A percentile compares a stretch with the other conserved stretches of the same genome.
Conservation (phyloP, 148 eudicot species). For the Camellia sinensis region DNA sequence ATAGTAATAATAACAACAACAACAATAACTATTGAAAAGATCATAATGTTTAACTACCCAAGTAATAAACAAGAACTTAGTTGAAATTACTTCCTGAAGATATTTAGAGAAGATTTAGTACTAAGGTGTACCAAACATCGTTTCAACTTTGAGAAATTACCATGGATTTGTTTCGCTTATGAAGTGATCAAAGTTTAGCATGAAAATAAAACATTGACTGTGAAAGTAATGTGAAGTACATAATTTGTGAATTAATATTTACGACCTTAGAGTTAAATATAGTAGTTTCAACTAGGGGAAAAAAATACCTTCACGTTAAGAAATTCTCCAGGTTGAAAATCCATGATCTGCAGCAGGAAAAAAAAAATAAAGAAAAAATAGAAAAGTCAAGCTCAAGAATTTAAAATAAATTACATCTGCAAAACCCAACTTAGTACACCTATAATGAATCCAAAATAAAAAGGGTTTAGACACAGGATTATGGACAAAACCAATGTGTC, state of each 20-base stretch:
- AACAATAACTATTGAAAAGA: background rate
- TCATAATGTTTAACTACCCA: background rate
- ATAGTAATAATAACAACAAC: background rate
- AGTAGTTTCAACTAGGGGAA: background rate
- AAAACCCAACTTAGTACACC: slow-evolving; percentile 12
- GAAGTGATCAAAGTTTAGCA: background rate
- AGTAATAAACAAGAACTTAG: background rate
- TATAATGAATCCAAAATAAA: background rate
- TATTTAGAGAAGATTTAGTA: background rate
- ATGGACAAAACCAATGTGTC: background rate
- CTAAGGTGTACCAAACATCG: background rate
- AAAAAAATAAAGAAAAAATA: background rate
- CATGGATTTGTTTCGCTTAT: background rate
- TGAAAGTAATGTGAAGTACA: background rate
- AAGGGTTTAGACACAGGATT: background rate
- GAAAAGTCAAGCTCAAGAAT: slow-evolving; percentile 2
- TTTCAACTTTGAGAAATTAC: background rate
- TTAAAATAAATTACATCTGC: background rate
- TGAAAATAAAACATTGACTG: background rate
- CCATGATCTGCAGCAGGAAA: slow-evolving; percentile 71
- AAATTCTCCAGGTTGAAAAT: slow-evolving; percentile 97
- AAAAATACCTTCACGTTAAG: slow-evolving; percentile 84
- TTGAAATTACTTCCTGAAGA: background rate
- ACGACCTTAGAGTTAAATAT: background rate
- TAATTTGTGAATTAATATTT: background rate